Conservation (phyloP, 2,329 filamentous ascomycete species). For the Fusarium mexicanum region DNA sequence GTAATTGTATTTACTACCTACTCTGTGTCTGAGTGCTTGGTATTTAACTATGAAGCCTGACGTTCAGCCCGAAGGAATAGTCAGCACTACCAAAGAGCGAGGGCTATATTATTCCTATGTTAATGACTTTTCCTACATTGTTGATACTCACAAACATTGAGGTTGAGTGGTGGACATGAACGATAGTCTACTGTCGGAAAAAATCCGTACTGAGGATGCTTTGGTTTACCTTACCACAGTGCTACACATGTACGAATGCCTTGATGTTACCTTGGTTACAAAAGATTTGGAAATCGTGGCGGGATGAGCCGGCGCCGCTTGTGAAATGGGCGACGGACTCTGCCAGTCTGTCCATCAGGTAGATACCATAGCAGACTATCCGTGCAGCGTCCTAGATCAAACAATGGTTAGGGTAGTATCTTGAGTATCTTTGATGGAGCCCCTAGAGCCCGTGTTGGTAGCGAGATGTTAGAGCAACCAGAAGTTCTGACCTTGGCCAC, state of each 20-base stretch:
- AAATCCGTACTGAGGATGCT: background rate
- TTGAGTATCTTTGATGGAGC: background rate
- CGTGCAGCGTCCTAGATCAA: background rate
- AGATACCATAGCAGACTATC: background rate
- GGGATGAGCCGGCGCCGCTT: constrained; percentile 35
- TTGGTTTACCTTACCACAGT: background rate
- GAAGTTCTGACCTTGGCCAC: background rate
- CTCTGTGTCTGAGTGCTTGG: background rate
- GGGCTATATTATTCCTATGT: background rate
- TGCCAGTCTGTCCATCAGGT: background rate
- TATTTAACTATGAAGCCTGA: background rate
- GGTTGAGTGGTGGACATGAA: background rate
- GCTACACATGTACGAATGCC: background rate
- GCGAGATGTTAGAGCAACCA: constrained; percentile 4
- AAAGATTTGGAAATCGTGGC: constrained; percentile 7
- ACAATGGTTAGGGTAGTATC: background rate
- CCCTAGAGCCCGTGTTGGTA: background rate
- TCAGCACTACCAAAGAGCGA: background rate
- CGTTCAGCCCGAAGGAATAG: background rate
- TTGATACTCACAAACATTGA: background rate
- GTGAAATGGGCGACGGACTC: background rate
- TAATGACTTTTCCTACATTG: background rate
- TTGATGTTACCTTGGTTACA: background rate
- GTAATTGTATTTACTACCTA: background rate
- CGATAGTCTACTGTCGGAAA: background rate